Conservation (phyloP, 345 rosid genomes). For the Brassica juncea region DNA sequence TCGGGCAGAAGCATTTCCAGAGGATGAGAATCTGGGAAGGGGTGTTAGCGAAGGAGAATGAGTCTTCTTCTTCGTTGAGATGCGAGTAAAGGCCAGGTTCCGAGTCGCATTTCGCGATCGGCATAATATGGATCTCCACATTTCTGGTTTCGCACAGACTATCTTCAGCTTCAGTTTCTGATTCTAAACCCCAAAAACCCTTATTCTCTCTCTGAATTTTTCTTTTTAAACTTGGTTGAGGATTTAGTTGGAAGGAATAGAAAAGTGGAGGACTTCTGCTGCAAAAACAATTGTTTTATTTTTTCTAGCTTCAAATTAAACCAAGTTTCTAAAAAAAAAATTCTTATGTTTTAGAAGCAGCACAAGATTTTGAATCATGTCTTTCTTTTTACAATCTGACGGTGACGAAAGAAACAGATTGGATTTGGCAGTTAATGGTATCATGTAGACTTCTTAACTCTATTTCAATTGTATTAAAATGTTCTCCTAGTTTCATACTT, state of each 20-base stretch:
- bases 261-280: neutral
- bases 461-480: slow-evolving; percentile 14
- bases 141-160: slow-evolving; percentile 27
- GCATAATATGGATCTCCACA: slow-evolving; percentile 62
- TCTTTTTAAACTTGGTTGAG: neutral
- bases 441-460: slow-evolving; percentile 18
- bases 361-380: slow-evolving; percentile 26
- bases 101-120: slow-evolving; percentile 43
- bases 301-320: neutral
- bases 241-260: neutral
- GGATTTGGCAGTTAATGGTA: slow-evolving; percentile 15
- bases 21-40: slow-evolving; percentile 28
- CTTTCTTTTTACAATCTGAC: slow-evolving; percentile 4
- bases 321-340: neutral
- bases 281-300: neutral
- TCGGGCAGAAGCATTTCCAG: slow-evolving; percentile 32
- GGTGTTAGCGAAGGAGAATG: slow-evolving; percentile 19
- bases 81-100: neutral
- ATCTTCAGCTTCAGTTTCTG: slow-evolving; percentile 10
- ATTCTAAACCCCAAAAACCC: slow-evolving; percentile 39
- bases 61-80: slow-evolving; percentile 39
- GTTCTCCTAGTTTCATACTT: slow-evolving; percentile 17
- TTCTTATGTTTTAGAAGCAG: neutral
- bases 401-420: slow-evolving; percentile 6
- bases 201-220: neutral